Percentiles rank a stretch among this genome's conserved stretches.
Conservation (phyloP, 2,329 filamentous ascomycete genomes). For the Thielaviopsis euricoi region DNA sequence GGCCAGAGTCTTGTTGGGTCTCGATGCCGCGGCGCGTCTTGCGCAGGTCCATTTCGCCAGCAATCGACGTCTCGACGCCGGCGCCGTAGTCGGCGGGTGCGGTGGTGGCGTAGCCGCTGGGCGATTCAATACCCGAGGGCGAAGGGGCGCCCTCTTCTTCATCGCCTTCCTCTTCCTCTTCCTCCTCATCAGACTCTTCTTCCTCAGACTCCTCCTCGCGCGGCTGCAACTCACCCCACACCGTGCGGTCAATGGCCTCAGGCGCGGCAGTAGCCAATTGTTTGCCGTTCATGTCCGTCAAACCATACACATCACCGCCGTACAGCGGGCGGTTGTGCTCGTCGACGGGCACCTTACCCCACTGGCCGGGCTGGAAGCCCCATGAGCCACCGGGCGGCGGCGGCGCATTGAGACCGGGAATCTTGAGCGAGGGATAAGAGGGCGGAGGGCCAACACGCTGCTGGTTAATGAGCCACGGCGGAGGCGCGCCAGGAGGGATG, state of each 20-base stretch:
- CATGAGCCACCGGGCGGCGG: slow-evolving; percentile 77
- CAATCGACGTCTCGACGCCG: slow-evolving; percentile 53
- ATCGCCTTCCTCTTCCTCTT: slow-evolving; percentile 48
- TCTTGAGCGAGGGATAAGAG: slow-evolving; percentile 87
- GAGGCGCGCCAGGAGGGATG: slow-evolving; percentile 82
- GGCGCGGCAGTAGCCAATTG: slow-evolving; percentile 31
- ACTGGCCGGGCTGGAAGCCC: slow-evolving; percentile 92
- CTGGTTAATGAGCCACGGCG: slow-evolving; percentile 94
- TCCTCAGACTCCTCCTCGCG: slow-evolving; percentile 60
- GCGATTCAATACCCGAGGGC: slow-evolving; percentile 62
- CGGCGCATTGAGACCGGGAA: slow-evolving; percentile 85
- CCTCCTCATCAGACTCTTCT: slow-evolving; percentile 57
- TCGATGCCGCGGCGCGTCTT: slow-evolving; percentile 71
- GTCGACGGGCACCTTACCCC: slow-evolving; percentile 88
- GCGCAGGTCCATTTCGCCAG: slow-evolving; percentile 78
- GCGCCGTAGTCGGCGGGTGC: slow-evolving; percentile 65
- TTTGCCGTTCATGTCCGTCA: slow-evolving; percentile 32
- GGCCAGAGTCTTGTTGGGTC: slow-evolving; percentile 62
- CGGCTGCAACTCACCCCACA: slow-evolving; percentile 86
- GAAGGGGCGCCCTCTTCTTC: slow-evolving; percentile 31
- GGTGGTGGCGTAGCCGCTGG: slow-evolving; percentile 62
- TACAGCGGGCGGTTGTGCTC: slow-evolving; percentile 84
- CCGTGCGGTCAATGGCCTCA: slow-evolving; percentile 68
- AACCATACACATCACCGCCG: slow-evolving; percentile 87
- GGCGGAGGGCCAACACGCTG: slow-evolving; percentile 87